Base-by-base conservation (phyloP, 78 protist species). In the Bodo saltans region DNA sequence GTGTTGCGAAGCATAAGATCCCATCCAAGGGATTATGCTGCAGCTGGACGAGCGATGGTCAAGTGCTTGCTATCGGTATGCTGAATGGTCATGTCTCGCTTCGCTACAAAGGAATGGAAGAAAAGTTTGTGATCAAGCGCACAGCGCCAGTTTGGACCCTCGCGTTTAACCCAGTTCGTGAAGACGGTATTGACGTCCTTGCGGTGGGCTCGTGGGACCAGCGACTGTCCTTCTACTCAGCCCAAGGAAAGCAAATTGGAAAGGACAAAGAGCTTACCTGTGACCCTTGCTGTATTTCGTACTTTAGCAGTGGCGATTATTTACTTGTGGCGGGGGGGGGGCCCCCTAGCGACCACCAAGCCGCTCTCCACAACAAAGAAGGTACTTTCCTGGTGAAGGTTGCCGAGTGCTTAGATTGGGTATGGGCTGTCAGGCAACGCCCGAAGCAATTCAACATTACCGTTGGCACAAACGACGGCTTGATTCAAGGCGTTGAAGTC, bases 131-230 rank as follows among this genome's bases (percentile, higher is more conserved):
- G 35, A 82, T 84, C 78, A 74, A 68, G 32, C 74, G 90, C 8
- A 0, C 3, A 11, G 90, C 86, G n/a, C 93, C 93, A 8, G 68
- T 90, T n/a, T 90, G 91, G 92, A 27, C 74, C 35, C 38, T 92
- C 29, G 33, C 60, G 28, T 92, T 88, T 87, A 87, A 79, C 37
- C 92, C 79, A 32, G 8, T 68, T 32, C 37, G 81, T 67, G 87
- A 81, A 81, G 87, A 72, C 29, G 74, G 85, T 75, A 0, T 1
- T 26, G 92, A 90, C 76, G 30, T 72, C 26, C 87, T 94, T 23
- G 89, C 93, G 0, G 92, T 91, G 28, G 93, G 88, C 0, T 85
- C 88, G 70, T 94, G 96, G 94, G 88, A 79, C 78, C 84, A 76
- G 32, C 85, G 75, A 23, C 85, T 93, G 42, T 70, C 87, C 28